Percentiles rank a stretch among this genome's conserved stretches.
phyloP scores from a whole-genome alignment of 2,329 filamentous ascomycete genomes.

The Cyphellophora attinorum region DNA sequence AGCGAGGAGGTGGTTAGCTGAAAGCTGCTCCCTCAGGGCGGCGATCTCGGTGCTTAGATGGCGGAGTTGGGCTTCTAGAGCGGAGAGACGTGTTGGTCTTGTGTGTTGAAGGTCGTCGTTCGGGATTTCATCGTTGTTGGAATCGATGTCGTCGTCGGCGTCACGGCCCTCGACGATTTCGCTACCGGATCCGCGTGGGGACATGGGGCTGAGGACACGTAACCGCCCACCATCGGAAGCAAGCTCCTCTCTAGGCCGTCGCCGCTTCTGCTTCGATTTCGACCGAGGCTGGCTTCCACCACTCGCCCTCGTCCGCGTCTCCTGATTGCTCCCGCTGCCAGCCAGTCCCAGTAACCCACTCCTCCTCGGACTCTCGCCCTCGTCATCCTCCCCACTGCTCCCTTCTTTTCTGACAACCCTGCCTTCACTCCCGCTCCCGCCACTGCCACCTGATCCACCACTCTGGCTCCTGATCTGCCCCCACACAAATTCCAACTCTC shows the following conservation, averaged over 20 bases:
- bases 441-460: background rate
- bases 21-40: constrained; percentile 82
- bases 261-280: too few relatives aligned
- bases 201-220: constrained; percentile 74
- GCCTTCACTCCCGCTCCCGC: background rate
- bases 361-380: constrained; percentile 27
- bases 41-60: constrained; percentile 89
- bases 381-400: constrained; percentile 23
- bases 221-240: constrained; percentile 40
- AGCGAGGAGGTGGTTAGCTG: constrained; percentile 55
- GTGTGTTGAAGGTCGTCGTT: constrained; percentile 26
- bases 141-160: constrained; percentile 43
- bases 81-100: constrained; percentile 5
- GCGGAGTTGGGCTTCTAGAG: constrained; percentile 76
- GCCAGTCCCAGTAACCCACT: constrained; percentile 38
- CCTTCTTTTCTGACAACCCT: too few relatives aligned
- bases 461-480: constrained; percentile 63
- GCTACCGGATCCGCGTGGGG: constrained; percentile 40
- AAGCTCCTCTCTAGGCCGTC: too few relatives aligned
- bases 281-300: too few relatives aligned
- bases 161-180: constrained; percentile 10
- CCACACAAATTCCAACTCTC: constrained; percentile 98
- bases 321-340: constrained; percentile 17
- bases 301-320: background rate
- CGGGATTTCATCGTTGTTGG: constrained; percentile 26